phyloP scores from a whole-genome alignment of 1,284 basidiomycete species.

The Rhodofomes roseus region DNA sequence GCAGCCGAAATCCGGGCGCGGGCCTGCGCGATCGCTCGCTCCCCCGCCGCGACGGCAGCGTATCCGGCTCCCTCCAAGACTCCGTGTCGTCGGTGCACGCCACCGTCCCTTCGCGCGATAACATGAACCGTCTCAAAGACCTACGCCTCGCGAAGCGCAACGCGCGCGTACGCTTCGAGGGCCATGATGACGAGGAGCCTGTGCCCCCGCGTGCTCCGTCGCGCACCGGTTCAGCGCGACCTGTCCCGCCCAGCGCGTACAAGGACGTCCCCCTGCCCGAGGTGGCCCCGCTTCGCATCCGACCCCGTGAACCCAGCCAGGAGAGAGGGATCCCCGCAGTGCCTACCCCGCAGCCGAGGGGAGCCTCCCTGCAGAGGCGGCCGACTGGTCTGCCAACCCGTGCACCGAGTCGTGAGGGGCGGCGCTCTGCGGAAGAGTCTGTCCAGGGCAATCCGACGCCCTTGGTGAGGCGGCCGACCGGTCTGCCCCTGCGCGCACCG shows the following conservation, averaged over 20 bases:
- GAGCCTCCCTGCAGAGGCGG: not conserved
- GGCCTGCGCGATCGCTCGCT: slow-evolving; percentile 10
- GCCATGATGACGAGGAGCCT: slow-evolving; percentile 1
- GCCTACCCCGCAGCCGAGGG: not conserved
- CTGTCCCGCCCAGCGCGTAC: not conserved
- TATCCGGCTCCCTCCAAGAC: not conserved
- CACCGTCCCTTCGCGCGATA: slow-evolving; percentile 31
- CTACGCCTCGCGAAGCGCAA: slow-evolving; percentile 51
- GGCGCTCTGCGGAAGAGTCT: not conserved
- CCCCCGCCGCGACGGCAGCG: slow-evolving; percentile 4
- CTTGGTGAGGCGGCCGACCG: not conserved
- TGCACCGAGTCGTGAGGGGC: not conserved
- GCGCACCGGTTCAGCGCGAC: not conserved
- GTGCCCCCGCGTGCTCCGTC: not conserved
- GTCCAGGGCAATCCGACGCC: not conserved
- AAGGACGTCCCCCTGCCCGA: not conserved
- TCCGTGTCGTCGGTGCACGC: slow-evolving; percentile 14
- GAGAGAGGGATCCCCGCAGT: not conserved
- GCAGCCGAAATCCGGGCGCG: not conserved
- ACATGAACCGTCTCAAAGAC: slow-evolving; percentile 47
- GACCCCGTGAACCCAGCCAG: not conserved
- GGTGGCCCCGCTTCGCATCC: not conserved
- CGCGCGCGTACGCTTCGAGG: slow-evolving; percentile 24
- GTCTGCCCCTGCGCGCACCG: not conserved
- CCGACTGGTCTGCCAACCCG: not conserved